These are phyloP conservation scores for Hypoxylon sp. DNA, from an alignment of 2,329 filamentous ascomycete species.

Conservation along the genomic window DNA sequence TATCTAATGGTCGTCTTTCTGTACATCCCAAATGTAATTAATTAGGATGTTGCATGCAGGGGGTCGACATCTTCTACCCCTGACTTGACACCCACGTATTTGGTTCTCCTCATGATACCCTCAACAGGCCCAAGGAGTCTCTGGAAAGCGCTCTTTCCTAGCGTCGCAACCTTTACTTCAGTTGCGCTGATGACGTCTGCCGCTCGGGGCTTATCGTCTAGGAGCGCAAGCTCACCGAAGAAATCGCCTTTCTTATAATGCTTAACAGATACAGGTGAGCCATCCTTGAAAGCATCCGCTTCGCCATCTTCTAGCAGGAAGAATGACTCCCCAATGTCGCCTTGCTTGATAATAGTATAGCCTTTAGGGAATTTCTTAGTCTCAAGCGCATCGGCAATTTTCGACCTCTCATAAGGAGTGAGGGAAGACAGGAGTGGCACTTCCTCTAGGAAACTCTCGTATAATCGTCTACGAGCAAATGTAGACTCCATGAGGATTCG, in stretches of 20 bases:
- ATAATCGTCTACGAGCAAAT: constrained; percentile 95
- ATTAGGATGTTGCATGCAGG: constrained; percentile 61
- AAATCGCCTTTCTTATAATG: constrained; percentile 93
- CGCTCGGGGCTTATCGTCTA: constrained; percentile 93
- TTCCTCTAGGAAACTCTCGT: constrained; percentile 95
- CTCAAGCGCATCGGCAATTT: constrained; percentile 96
- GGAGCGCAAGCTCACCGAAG: constrained; percentile 93
- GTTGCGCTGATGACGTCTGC: constrained; percentile 88
- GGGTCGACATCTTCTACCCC: constrained; percentile 79
- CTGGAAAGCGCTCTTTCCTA: constrained; percentile 96
- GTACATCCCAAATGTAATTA: constrained; percentile 24
- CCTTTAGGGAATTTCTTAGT: constrained; percentile 87
- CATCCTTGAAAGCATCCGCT: constrained; percentile 88
- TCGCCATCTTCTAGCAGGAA: constrained; percentile 91
- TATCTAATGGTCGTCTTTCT: constrained; percentile 32
- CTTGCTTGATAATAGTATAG: constrained; percentile 89
- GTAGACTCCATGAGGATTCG: constrained; percentile 98
- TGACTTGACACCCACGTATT: constrained; percentile 71
- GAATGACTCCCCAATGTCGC: constrained; percentile 92
- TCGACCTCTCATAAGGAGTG: constrained; percentile 93
- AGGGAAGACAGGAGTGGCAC: constrained; percentile 87
- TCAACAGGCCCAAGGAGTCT: constrained; percentile 92
- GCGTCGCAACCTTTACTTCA: constrained; percentile 91
- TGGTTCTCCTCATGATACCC: constrained; percentile 89
- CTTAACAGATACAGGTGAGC: constrained; percentile 78